Conservation (phyloP, 257 asterid genomes). For the Scutellaria baicalensis region DNA sequence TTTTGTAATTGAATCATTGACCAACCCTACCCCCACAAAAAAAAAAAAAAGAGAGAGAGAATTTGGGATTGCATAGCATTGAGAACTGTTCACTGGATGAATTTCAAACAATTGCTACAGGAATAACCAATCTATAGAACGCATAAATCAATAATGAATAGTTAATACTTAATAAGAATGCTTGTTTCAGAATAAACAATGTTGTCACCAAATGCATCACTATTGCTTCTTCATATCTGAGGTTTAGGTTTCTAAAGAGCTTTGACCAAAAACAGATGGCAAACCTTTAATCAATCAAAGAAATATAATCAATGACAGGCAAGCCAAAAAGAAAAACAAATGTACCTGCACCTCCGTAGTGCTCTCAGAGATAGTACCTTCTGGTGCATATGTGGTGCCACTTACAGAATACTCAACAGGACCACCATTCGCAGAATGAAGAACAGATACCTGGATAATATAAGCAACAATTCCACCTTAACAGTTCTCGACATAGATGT, state of each 20-base stretch:
- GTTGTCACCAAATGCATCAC: background rate
- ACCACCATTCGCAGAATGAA: conserved; percentile 60
- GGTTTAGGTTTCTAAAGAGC: background rate
- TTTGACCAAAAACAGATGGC: background rate
- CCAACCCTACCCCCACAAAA: background rate
- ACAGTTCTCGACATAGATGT: conserved; percentile 7
- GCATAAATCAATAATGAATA: background rate
- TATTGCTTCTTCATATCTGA: background rate
- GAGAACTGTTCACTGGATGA: background rate
- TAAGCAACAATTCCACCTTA: conserved; percentile 2
- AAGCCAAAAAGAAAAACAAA: background rate
- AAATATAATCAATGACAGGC: background rate
- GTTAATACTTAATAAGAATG: background rate
- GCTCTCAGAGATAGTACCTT: conserved; percentile 72
- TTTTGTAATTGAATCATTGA: background rate
- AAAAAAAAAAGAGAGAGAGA: background rate
- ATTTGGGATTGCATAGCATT: background rate
- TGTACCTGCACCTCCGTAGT: conserved; percentile 49
- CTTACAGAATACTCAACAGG: conserved; percentile 68
- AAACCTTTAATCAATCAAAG: background rate
- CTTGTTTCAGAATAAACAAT: background rate
- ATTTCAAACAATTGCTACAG: background rate
- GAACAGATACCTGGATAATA: conserved; percentile 69
- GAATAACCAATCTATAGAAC: background rate
- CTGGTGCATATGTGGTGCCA: conserved; percentile 98